Base-by-base conservation (phyloP, 805 yeast genomes). In the Geotrichum ghanense region DNA sequence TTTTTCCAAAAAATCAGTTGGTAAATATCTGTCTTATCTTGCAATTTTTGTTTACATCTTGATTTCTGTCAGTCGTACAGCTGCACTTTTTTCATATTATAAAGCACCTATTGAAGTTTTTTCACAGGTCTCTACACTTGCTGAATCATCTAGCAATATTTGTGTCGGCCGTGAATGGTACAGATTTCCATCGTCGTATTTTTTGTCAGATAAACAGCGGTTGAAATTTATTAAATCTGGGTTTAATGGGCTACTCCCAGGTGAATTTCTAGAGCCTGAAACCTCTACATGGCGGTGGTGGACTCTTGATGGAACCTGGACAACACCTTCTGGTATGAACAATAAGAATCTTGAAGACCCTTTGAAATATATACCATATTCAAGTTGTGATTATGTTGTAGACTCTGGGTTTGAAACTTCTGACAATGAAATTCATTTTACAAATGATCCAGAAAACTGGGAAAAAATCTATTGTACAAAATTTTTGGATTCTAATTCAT, bases 91-190 rank as follows among this genome's bases (percentile, higher is more conserved):
- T 1, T 60, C 64, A 9, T 85, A 83, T 56, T 88, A 89, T 58
- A 66, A 76, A 24, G 85, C 95, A 0, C 95, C 96, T 3, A 64
- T 87, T 44, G 54, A 66, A 0, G 76, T 82, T 1, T 81, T 78
- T 56, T 54, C 66, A n/a, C 68, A 66, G 24, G 53, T 74, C 12
- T 71, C 73, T 22, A 31, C 37, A 12, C 17, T 31, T 6, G 48
- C 51, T 1, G 47, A 58, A 17, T 48, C 57, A 4, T 54, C 56
- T 2, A 66, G 65, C 31, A 81, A 78, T 53, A 81, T 90, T 0
- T 90, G 97, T 63, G 72, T 83, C n/a, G 97, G 96, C 2, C 74
- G 95, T 49, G 97, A 90, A 65, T 89, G 97, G 97, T 87, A 86
- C 58, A 83, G 90, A 58, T 89, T 69, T 63, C 96, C 97, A 7